Base-by-base conservation (phyloP, 257 asterid species). In the Haberlea rhodopensis region DNA sequence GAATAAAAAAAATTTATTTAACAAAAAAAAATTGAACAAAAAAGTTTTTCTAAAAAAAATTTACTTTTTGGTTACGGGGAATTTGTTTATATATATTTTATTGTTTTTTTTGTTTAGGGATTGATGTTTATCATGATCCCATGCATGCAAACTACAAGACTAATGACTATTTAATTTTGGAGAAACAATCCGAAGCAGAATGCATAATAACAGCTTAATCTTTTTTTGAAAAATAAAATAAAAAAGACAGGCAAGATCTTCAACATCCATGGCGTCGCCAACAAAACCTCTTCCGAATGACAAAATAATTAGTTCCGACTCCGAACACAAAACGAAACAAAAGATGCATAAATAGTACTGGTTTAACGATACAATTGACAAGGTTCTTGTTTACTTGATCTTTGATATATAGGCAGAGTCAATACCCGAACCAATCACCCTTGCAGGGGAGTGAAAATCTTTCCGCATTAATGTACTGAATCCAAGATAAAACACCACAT, bases 351-450 rank as follows among this genome's bases (percentile, higher is more conserved):
- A 27, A 16, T 7, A 66, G 52, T 69, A n/a, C 52, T 18, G 31
- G 25, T 57, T 16, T 43, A 16, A 59, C 61, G 57, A 23, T 43
- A 49, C 22, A 40, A 8, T 15, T 24, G 11, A 22, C 18, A 60
- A 74, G 78, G 73, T 62, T 32, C 70, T 68, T 29, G 69, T 69
- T 68, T 63, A 40, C 75, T 68, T 21, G 8, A 6, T 10, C 48
- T 45, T 5, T 60, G 32, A 60, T 49, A 64, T 40, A 63, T 27
- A 26, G 63, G 72, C 66, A 49, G 75, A 85, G 88, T 86, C 94
- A 86, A 86, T 86, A 78, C 87, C 87, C 94, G 94, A 86, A 83
- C 88, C 94, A 57, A 62, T 52, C 51, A 76, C 77, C 83, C 84
- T 85, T 68, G 80, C 84, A 46, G 67, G 52, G 62, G 69, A 80